A percentile compares a stretch with the other conserved stretches of the same genome.
Evolutionary conservation across 176 grass and related monocot genomes (phyloP).

Genomic region (Bromus sterilis): DNA sequence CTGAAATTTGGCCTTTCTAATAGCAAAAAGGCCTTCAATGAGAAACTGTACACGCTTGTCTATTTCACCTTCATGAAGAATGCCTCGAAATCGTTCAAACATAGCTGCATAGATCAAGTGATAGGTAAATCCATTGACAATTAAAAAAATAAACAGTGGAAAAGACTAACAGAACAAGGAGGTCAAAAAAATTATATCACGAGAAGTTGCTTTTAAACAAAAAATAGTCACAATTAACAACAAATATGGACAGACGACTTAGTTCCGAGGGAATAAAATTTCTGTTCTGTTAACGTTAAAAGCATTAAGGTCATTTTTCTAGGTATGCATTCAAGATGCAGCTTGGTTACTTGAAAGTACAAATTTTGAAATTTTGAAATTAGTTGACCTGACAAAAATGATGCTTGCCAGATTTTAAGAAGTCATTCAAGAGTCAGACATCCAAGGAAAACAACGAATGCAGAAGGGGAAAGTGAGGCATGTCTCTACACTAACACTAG

Average conservation of each 20-base stretch:
- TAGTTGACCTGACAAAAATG: background rate
- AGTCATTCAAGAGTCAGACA: background rate
- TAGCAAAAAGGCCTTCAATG: slow-evolving; percentile 97
- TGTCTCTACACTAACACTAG: background rate
- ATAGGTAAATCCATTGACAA: background rate
- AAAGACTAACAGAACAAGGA: background rate
- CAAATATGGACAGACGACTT: background rate
- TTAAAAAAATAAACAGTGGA: background rate
- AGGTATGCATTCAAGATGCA: background rate
- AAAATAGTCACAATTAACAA: background rate
- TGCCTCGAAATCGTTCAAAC: slow-evolving; percentile 95
- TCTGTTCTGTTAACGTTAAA: background rate
- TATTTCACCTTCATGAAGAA: slow-evolving; percentile 97
- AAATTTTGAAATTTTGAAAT: background rate
- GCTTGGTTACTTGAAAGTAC: background rate
- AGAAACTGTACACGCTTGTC: slow-evolving; percentile 94
- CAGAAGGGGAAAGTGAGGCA: background rate
- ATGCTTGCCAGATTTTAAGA: background rate
- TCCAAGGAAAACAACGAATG: background rate
- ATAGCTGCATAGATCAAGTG: slow-evolving; percentile 48
- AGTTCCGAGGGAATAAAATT: background rate
- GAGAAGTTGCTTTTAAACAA: background rate
- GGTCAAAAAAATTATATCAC: background rate
- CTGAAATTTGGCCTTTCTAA: slow-evolving; percentile 98
- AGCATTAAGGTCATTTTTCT: background rate